Evolutionary conservation across 2,329 filamentous ascomycete genomes (phyloP), one percentile per base, ranked within the genome.

Genomic region (Myriosclerotinia duriaeana): DNA sequence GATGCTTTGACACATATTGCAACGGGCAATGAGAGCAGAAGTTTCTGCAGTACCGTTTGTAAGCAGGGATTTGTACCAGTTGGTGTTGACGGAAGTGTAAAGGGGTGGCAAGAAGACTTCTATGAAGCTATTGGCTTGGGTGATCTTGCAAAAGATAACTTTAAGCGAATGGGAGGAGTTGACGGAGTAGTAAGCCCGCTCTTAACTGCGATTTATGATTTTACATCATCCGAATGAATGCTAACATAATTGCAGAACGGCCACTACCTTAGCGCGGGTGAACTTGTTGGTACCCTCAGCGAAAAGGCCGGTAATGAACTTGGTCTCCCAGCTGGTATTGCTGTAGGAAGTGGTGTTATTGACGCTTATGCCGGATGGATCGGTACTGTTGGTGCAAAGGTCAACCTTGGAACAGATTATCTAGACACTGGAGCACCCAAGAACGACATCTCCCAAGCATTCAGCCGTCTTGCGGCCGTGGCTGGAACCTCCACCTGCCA

Each of bases 281-380:
- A 99, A 78, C 84, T 94, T 7, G 92, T 96, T 40, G 95, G 94
- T 62, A 87, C 86, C 0, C 83, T 99, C 22, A 95, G 90, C 74
- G 89, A 94, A 70, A 90, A 90, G 74, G 93, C 95, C 7, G 92
- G 90, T 20, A 79, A 83, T 58, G 90, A 97, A 71, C 87, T 99
- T 68, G 94, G 95, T 9, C 84, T 99, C 3, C 89, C 89, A 6
- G 83, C 89, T 26, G 94, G 93, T 50, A 95, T 97, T 72, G 92
- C 95, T 22, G 90, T 99, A 65, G 95, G 95, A 64, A 96, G 92
- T 75, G 93, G 93, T 78, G 95, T 99, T 70, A 99, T 99, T 75
- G 95, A 99, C 77, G 95, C 95, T 22, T 99, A 99, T 75, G 95
- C 95, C 68, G 95, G 95, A 70, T 99, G 95, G 95, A 95, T 99